Percentiles rank a stretch among this genome's conserved stretches.
Evolutionary conservation across 2,329 filamentous ascomycete species (phyloP).

Genomic region (Fusarium papillatum): DNA sequence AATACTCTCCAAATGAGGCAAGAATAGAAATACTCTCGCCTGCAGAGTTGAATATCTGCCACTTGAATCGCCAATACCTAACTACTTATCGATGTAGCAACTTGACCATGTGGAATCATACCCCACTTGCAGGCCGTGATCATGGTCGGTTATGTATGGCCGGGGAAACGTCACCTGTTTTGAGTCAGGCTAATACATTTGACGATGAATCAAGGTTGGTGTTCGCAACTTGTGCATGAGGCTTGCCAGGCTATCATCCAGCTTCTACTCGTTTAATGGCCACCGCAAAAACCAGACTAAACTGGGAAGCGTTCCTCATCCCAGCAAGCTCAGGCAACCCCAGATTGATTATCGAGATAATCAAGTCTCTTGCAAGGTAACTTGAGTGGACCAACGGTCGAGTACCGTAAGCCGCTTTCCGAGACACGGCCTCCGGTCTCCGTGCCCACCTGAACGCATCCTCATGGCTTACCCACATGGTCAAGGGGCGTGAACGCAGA

Average conservation of each 20-base stretch:
- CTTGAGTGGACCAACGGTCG: not conserved
- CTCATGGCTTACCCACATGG: not conserved
- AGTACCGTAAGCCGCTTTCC: not conserved
- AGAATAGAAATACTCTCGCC: not conserved
- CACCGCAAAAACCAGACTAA: not conserved
- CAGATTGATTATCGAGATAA: slow-evolving; percentile 25
- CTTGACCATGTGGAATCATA: not conserved
- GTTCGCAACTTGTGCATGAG: slow-evolving; percentile 7
- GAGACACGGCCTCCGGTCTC: not conserved
- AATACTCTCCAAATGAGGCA: not conserved
- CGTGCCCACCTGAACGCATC: not conserved
- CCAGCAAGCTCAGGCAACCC: not conserved
- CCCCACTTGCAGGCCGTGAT: not conserved
- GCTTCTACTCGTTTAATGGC: not conserved
- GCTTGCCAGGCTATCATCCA: not conserved
- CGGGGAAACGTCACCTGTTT: not conserved
- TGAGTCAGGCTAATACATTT: not conserved
- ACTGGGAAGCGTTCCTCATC: not conserved
- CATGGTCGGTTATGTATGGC: slow-evolving; percentile 11
- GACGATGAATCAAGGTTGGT: not conserved
- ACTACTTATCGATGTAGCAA: not conserved
- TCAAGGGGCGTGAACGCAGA: not conserved
- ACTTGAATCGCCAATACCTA: not conserved
- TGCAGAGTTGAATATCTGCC: not conserved
- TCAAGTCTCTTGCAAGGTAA: not conserved